Base-by-base conservation (phyloP, 305 asterid genomes). In the Withania somnifera region DNA sequence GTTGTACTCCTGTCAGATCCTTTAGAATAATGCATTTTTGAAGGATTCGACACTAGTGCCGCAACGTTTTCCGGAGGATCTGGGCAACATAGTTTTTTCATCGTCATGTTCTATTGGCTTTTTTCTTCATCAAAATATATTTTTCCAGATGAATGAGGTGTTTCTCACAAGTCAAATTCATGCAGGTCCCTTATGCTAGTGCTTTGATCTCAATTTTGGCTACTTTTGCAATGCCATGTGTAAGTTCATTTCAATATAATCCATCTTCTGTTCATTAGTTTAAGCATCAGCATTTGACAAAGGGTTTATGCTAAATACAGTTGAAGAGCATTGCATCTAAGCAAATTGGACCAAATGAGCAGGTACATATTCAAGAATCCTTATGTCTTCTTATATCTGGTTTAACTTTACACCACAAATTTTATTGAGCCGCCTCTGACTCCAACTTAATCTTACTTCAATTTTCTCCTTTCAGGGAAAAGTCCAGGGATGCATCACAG, bases 401-500 rank as follows among this genome's bases (percentile, higher is more conserved):
- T 32, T 67, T 67, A 10, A 0, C 52, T 36, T 67, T 36, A 36
- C 13, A 10, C 52, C 4, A 67, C 77, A 10, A 36, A 36, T 67
- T 67, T 36, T 67, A 67, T 2, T 67, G 77, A 67, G 30, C 2
- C n/a, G 30, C 11, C 5, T 36, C 2, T 34, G 2, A 64, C 73
- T 5, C 20, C 1, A 47, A 2, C 17, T 60, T 36, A 24, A 19
- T 19, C 2, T 50, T 77, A 60, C 60, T 19, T 42, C 11, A 17
- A 24, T 58, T 38, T 52, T 2, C 22, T 5, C 4, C 2, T 53
- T 53, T n/a, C 81, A 93, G 97, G 98, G 99, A 11, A 95, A 93
- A 84, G 97, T 86, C 66, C 99, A 93, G 79, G 99, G 99, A 7
- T 94, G 97, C 90, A 89, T 95, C 68, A 89, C 98, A 40, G 98